Conservation (phyloP, 306 rosid species). For the Luffa acutangula region DNA sequence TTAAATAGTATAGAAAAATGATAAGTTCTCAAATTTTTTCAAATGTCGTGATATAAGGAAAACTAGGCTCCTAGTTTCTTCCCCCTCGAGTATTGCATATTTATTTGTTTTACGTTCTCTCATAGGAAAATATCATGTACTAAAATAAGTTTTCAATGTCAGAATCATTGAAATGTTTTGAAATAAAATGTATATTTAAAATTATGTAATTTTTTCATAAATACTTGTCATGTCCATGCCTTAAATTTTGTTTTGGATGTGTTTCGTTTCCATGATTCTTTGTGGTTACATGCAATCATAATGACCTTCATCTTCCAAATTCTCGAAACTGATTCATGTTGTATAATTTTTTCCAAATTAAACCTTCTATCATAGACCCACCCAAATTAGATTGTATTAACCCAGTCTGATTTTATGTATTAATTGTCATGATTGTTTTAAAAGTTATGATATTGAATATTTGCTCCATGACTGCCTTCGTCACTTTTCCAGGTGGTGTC, state of each 20-base stretch:
- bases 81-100: not conserved
- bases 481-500: conserved; percentile 66
- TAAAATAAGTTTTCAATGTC: not conserved
- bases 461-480: not conserved
- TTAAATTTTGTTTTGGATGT: not conserved
- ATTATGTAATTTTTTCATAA: not conserved
- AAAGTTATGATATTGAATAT: not conserved
- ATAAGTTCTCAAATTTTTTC: too few species aligned
- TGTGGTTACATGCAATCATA: not conserved
- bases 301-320: not conserved
- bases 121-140: not conserved
- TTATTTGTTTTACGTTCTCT: not conserved
- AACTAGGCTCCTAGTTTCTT: not conserved
- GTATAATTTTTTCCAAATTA: not conserved
- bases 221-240: not conserved
- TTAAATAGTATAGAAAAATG: too few species aligned
- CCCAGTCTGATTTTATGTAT: not conserved
- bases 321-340: not conserved
- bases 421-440: not conserved
- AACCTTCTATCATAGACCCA: not conserved
- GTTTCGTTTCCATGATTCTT: not conserved
- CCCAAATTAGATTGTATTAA: not conserved
- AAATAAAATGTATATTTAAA: not conserved
- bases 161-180: not conserved
- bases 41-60: not conserved